Conservation (phyloP, 345 rosid species). For the Sapria himalayana region DNA sequence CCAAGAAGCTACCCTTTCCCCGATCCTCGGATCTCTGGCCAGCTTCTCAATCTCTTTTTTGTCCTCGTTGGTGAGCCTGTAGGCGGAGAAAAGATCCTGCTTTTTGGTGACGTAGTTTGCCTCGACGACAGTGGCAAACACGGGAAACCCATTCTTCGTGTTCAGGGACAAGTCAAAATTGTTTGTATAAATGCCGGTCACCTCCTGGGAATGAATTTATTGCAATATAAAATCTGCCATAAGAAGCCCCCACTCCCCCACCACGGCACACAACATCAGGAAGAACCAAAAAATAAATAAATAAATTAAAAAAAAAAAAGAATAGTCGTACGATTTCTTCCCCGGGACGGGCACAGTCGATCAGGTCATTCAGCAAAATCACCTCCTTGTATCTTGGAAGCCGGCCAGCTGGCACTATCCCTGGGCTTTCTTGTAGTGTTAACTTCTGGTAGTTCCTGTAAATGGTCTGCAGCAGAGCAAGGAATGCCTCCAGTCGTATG, state of each 20-base stretch:
- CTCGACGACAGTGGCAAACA: constrained; percentile 89
- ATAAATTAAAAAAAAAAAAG: constrained; percentile 1
- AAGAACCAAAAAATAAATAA: constrained; percentile 1
- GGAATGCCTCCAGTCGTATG: too few relatives aligned
- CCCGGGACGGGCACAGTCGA: constrained; percentile 94
- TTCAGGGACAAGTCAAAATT: constrained; percentile 85
- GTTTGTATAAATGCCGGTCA: constrained; percentile 83
- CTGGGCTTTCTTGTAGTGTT: constrained; percentile 95
- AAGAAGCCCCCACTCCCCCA: too few relatives aligned
- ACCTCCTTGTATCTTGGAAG: constrained; percentile 99
- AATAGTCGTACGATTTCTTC: constrained; percentile 56
- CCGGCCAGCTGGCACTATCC: constrained; percentile 96
- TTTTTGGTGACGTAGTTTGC: constrained; percentile 83
- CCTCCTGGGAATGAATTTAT: constrained; percentile 40
- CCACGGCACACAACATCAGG: constrained; percentile 2
- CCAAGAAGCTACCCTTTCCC: constrained; percentile 84
- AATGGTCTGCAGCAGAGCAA: constrained; percentile 43
- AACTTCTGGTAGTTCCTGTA: constrained; percentile 96
- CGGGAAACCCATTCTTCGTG: constrained; percentile 95
- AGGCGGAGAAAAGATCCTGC: constrained; percentile 90
- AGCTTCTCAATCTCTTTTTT: constrained; percentile 72
- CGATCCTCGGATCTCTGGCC: constrained; percentile 75
- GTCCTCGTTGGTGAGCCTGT: constrained; percentile 94
- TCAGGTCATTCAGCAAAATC: constrained; percentile 75
- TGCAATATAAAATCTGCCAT: neutral